Conservation (phyloP, 2,329 filamentous ascomycete species). For the Alternaria gansuensis region DNA sequence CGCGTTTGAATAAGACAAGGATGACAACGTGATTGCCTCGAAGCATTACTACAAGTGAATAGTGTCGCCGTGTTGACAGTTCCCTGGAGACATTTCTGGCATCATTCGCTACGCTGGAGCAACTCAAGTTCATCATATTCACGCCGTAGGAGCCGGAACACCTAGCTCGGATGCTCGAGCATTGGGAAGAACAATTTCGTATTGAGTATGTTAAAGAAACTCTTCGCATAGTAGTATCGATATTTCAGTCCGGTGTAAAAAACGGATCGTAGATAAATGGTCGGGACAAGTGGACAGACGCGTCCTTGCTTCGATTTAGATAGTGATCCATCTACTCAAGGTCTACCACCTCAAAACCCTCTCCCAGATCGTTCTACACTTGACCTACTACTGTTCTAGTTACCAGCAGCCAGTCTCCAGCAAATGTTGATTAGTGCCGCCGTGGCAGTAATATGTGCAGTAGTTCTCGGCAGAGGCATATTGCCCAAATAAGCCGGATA, state of each 20-base stretch:
- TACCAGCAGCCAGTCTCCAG: constrained; percentile 34
- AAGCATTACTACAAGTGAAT: too few species aligned
- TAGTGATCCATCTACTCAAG: background rate
- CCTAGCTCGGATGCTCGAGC: background rate
- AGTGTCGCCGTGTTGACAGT: too few species aligned
- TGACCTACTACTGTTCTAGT: constrained; percentile 18
- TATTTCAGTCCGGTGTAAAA: background rate
- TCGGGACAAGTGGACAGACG: background rate
- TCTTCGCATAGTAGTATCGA: background rate
- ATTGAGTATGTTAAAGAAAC: background rate
- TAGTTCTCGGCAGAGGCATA: constrained; percentile 27
- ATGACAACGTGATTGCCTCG: too few species aligned
- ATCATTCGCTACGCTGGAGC: background rate
- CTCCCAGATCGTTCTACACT: background rate
- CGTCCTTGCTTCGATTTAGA: background rate
- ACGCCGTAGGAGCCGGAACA: background rate
- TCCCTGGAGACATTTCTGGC: background rate
- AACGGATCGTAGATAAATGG: background rate
- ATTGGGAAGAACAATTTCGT: background rate
- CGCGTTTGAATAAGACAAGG: too few species aligned
- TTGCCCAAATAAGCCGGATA: constrained; percentile 36
- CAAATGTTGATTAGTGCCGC: constrained; percentile 37
- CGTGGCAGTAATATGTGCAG: constrained; percentile 34
- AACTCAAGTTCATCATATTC: background rate
- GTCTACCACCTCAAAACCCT: background rate